Evolutionary conservation across 805 yeast species (phyloP).

Genomic region (Saturnispora saitoi): DNA sequence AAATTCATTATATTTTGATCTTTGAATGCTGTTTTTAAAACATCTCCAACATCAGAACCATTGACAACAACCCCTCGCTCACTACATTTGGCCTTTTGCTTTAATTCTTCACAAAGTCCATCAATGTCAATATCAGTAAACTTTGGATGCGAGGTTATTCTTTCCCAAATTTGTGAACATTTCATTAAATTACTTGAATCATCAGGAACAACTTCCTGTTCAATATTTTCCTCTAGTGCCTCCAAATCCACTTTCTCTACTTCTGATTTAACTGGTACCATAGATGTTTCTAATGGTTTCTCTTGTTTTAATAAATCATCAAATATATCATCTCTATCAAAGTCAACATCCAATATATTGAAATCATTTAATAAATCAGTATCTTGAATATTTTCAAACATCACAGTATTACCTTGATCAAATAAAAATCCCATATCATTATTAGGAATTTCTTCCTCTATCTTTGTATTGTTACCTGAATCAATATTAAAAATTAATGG

Average conservation of each 20-base stretch:
- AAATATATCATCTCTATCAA: conserved; percentile 11
- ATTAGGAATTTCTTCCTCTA: neutral
- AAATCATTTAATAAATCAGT: conserved; percentile 7
- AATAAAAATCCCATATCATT: conserved; percentile 13
- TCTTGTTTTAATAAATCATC: conserved; percentile 8
- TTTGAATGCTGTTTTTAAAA: conserved; percentile 22
- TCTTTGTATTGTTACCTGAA: neutral
- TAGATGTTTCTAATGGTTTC: neutral
- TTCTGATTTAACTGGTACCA: neutral
- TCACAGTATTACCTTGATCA: conserved; percentile 4
- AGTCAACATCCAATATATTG: conserved; percentile 7
- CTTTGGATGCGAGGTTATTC: conserved; percentile 88
- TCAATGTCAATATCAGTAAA: conserved; percentile 92
- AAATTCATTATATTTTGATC: conserved; percentile 1
- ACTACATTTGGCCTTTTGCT: conserved; percentile 89
- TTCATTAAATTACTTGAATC: conserved; percentile 51
- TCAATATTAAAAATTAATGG: conserved; percentile 4
- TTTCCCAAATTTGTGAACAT: conserved; percentile 94
- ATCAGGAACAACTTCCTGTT: conserved; percentile 48
- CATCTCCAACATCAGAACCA: conserved; percentile 63
- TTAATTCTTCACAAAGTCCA: conserved; percentile 82
- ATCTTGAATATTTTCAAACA: conserved; percentile 10
- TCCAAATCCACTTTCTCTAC: too few species aligned
- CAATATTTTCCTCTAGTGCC: too few species aligned
- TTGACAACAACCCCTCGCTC: conserved; percentile 87